Percentiles rank a stretch among this genome's conserved stretches.
Evolutionary conservation across 768 basidiomycete genomes (phyloP).

Genomic region (Phylloporus sp.): DNA sequence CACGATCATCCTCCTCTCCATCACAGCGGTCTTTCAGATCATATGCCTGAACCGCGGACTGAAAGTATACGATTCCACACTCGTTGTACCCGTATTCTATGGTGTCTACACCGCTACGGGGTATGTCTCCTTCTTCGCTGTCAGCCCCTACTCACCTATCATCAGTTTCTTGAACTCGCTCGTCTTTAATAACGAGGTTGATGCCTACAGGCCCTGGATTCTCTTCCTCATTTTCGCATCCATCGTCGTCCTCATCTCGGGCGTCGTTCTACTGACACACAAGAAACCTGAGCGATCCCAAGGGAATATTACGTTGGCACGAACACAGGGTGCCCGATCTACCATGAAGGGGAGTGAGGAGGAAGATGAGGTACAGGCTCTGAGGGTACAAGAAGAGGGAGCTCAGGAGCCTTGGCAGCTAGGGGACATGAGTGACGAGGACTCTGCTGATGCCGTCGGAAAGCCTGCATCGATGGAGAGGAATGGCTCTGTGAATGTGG

Average conservation of each 20-base stretch:
- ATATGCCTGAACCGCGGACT: slow-evolving; percentile 87
- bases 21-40: slow-evolving; percentile 86
- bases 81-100: slow-evolving; percentile 94
- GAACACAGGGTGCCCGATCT: slow-evolving; percentile 23
- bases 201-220: slow-evolving; percentile 84
- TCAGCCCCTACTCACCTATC: slow-evolving; percentile 7
- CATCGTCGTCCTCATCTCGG: slow-evolving; percentile 80
- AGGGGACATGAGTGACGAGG: slow-evolving; percentile 70
- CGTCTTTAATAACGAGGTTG: slow-evolving; percentile 81
- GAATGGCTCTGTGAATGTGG: slow-evolving; percentile 13
- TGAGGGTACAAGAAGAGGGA: slow-evolving; percentile 34
- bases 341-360: slow-evolving; percentile 13
- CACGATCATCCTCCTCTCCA: slow-evolving; percentile 54
- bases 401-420: slow-evolving; percentile 58
- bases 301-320: slow-evolving; percentile 27
- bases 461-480: slow-evolving; percentile 21
- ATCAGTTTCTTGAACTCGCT: slow-evolving; percentile 59
- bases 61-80: slow-evolving; percentile 84
- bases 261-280: slow-evolving; percentile 90
- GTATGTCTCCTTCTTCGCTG: slow-evolving; percentile 35
- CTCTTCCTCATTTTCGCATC: slow-evolving; percentile 86
- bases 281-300: slow-evolving; percentile 71
- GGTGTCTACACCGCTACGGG: slow-evolving; percentile 86
- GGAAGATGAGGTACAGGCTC: slow-evolving; percentile 37
- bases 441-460: slow-evolving; percentile 38